Percentiles rank a stretch among this genome's conserved stretches.
phyloP scores from a whole-genome alignment of 306 rosid species.

The Ormosia semicastrata region DNA sequence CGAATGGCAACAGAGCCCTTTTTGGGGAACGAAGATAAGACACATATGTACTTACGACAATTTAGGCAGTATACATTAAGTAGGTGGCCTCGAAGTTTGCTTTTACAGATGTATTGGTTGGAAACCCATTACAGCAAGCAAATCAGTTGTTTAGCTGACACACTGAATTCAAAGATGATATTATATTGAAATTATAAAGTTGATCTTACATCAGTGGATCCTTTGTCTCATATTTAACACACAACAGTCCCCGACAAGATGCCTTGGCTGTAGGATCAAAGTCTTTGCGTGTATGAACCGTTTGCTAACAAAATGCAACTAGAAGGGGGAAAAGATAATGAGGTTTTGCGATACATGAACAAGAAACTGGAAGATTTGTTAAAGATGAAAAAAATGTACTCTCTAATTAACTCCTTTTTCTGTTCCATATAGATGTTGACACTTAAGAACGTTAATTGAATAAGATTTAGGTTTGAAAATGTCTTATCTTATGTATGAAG shows the following conservation, averaged over 20 bases:
- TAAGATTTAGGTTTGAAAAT: conserved; percentile 52
- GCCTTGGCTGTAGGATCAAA: conserved; percentile 26
- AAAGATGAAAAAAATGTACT: conserved; percentile 21
- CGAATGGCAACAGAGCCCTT: neutral
- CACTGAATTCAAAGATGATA: conserved; percentile 31
- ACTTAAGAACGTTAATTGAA: conserved; percentile 29
- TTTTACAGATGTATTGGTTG: conserved; percentile 49
- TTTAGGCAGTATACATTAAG: conserved; percentile 18
- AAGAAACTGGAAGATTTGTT: conserved; percentile 27
- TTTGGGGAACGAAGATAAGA: conserved; percentile 23
- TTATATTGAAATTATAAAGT: conserved; percentile 31
- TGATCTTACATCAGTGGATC: conserved; percentile 42
- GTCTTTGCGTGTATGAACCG: conserved; percentile 39
- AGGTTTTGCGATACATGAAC: conserved; percentile 10
- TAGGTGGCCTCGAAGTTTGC: conserved; percentile 40
- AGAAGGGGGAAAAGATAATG: conserved; percentile 17
- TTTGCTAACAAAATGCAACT: conserved; percentile 42
- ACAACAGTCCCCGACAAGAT: conserved; percentile 47
- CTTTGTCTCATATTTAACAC: conserved; percentile 11
- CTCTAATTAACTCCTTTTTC: conserved; percentile 29
- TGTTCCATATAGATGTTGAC: conserved; percentile 41
- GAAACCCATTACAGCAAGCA: conserved; percentile 58
- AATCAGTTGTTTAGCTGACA: conserved; percentile 63
- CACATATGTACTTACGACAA: neutral
- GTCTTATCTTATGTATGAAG: conserved; percentile 35